Conservation (phyloP, 176 grass and related monocot genomes). For the Triticum turgidum region DNA sequence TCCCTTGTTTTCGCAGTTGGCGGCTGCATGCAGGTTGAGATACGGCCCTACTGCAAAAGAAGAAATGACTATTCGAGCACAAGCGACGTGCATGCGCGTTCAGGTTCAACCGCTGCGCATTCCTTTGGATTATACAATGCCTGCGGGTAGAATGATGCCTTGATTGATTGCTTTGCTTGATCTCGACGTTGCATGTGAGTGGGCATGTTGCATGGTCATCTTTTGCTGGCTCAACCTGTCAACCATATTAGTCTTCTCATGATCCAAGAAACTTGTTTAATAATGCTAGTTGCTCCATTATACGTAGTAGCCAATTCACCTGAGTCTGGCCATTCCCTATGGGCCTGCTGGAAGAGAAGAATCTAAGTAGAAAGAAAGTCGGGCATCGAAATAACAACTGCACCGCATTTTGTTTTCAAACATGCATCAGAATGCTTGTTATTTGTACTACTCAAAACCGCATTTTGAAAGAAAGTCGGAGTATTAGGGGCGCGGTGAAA, state of each 20-base stretch:
- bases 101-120: neutral
- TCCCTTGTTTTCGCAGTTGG: neutral
- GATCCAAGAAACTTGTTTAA: neutral
- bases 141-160: neutral
- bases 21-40: conserved; percentile 26
- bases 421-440: neutral
- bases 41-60: conserved; percentile 22
- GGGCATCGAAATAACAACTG: too few species aligned
- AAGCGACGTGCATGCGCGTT: conserved; percentile 20
- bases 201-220: conserved; percentile 9
- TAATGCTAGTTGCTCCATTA: neutral
- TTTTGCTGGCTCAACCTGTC: neutral
- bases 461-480: too few species aligned
- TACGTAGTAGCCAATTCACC: neutral
- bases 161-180: neutral
- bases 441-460: neutral
- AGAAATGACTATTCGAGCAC: neutral
- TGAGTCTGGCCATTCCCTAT: neutral
- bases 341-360: too few species aligned
- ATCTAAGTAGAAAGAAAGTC: too few species aligned
- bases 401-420: neutral
- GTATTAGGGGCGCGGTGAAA: too few species aligned
- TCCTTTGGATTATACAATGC: conserved; percentile 26
- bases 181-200: conserved; percentile 1
- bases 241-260: conserved; percentile 15